Conservation (phyloP, 108 stramenopile species). For the Mediolabrus comicus region DNA sequence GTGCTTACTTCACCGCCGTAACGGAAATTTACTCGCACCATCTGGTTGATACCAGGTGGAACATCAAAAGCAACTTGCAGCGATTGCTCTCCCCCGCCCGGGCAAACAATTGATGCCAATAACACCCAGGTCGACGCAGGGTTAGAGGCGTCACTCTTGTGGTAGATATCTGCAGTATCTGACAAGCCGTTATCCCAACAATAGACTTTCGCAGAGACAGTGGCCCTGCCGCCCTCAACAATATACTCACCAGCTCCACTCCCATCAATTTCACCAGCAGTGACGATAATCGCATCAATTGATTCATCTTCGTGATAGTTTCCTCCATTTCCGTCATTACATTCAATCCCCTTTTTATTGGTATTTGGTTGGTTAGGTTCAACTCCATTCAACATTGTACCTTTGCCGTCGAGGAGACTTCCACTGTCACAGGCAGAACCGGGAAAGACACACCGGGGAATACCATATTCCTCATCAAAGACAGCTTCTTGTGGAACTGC, state of each 20-base stretch:
- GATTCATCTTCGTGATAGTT: too few species aligned
- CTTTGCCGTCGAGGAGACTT: too few species aligned
- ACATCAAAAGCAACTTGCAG: neutral
- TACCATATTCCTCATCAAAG: too few species aligned
- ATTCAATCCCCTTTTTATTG: too few species aligned
- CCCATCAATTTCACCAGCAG: neutral
- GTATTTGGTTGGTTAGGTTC: too few species aligned
- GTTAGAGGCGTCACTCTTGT: constrained; percentile 2
- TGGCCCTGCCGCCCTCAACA: constrained; percentile 3
- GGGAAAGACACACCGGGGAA: too few species aligned
- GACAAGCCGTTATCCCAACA: neutral
- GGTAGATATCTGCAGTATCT: constrained; percentile 18
- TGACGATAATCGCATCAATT: too few species aligned
- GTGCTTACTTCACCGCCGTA: neutral
- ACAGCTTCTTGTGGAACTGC: too few species aligned
- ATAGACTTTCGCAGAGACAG: constrained; percentile 5
- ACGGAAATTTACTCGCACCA: constrained; percentile 16
- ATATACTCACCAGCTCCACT: neutral
- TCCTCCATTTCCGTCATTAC: too few species aligned
- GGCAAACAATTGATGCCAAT: neutral
- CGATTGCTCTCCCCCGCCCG: neutral
- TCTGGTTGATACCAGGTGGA: constrained; percentile 1
- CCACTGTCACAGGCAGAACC: too few species aligned
- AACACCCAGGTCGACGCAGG: neutral
- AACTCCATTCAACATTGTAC: too few species aligned